Evolutionary conservation across 208 protist species (phyloP).

Genomic region (Leishmania guyanensis): DNA sequence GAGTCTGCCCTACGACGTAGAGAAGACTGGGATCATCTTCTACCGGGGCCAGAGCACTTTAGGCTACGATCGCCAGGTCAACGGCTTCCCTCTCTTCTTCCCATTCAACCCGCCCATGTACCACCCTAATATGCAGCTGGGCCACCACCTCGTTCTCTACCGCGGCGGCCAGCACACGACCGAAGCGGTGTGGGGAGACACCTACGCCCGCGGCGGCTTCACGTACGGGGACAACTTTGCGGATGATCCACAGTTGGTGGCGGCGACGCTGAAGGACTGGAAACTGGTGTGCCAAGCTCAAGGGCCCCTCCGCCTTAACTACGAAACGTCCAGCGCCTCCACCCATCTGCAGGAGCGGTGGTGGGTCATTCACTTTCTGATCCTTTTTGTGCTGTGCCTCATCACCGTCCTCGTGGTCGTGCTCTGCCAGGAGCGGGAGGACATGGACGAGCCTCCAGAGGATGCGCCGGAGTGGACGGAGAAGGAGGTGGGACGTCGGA

Average conservation of each 20-base stretch:
- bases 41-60: slow-evolving; percentile 10
- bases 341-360: slow-evolving; percentile 23
- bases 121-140: slow-evolving; percentile 2
- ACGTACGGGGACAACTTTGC: slow-evolving; percentile 21
- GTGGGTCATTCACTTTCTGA: slow-evolving; percentile 32
- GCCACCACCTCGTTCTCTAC: slow-evolving; percentile 18
- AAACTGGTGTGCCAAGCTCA: slow-evolving; percentile 30
- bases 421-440: slow-evolving; percentile 49
- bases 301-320: slow-evolving; percentile 13
- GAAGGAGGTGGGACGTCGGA: slow-evolving; percentile 20
- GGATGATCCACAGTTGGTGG: neutral
- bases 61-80: neutral
- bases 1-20: neutral
- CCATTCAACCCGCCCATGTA: neutral
- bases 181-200: slow-evolving; percentile 27
- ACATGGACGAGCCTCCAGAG: slow-evolving; percentile 51
- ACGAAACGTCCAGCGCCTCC: slow-evolving; percentile 14
- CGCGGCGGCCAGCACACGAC: slow-evolving; percentile 8
- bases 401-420: slow-evolving; percentile 29
- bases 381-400: slow-evolving; percentile 34
- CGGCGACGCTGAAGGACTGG: slow-evolving; percentile 12
- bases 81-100: slow-evolving; percentile 13
- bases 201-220: slow-evolving; percentile 25
- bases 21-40: slow-evolving; percentile 25
- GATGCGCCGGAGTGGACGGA: slow-evolving; percentile 44